A percentile compares a stretch with the other conserved stretches of the same genome.
These are phyloP conservation scores for Cornus suecica DNA, from an alignment of 148 eudicot species.

Conservation along the genomic window DNA sequence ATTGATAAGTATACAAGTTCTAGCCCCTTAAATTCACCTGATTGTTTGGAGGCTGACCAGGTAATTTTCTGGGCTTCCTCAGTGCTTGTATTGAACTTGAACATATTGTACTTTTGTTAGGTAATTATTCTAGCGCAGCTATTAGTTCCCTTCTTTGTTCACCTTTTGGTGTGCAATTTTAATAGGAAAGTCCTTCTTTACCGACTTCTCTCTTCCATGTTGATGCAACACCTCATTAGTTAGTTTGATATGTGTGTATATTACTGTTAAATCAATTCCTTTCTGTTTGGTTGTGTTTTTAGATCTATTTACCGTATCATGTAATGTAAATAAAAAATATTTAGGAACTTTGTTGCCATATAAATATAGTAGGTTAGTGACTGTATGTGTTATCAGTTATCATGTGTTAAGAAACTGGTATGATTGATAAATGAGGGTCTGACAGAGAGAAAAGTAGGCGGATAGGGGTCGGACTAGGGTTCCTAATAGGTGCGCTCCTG, in stretches of 20 bases:
- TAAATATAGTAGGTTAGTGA: background rate
- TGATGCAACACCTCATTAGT: background rate
- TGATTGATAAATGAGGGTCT: no score
- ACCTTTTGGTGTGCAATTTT: background rate
- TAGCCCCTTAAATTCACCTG: conserved; percentile 54
- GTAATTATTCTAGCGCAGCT: background rate
- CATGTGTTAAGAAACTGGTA: background rate
- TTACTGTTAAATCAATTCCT: no score
- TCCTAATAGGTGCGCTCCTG: no score
- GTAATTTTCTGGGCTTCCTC: conserved; percentile 26
- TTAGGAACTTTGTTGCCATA: no score
- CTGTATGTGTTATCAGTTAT: no score
- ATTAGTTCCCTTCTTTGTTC: background rate
- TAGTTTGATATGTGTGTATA: no score
- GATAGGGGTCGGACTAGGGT: no score
- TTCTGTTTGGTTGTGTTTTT: background rate
- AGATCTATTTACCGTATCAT: background rate
- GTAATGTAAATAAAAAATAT: background rate
- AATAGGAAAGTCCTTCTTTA: background rate
- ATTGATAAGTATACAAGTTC: conserved; percentile 48
- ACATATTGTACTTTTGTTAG: background rate
- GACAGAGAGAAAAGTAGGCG: no score
- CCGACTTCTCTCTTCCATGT: background rate
- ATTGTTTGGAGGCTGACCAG: conserved; percentile 60
- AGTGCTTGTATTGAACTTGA: conserved; percentile 1